Conservation (phyloP, 441 rosid genomes). For the Pelargonium fulgidum region DNA sequence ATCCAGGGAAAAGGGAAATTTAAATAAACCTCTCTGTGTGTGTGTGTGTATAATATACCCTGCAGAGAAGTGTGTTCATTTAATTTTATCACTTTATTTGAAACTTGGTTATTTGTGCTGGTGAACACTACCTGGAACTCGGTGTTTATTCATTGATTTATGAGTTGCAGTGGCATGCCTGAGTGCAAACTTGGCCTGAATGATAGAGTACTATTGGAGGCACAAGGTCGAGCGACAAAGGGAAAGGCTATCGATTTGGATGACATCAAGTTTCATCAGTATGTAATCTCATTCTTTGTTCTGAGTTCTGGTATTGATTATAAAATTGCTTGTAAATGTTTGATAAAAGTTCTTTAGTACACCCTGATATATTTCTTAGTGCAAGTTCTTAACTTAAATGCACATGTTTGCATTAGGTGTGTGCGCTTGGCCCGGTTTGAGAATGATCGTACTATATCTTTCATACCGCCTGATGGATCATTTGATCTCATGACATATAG, state of each 20-base stretch:
- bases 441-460: slow-evolving; percentile 87
- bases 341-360: slow-evolving; percentile 8
- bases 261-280: slow-evolving; percentile 43
- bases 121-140: slow-evolving; percentile 3
- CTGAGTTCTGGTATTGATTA: background rate
- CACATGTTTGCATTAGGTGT: slow-evolving; percentile 43
- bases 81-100: slow-evolving; percentile 9
- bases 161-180: slow-evolving; percentile 83
- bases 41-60: background rate
- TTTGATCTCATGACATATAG: slow-evolving; percentile 96
- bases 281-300: background rate
- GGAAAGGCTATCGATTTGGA: slow-evolving; percentile 98
- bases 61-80: background rate
- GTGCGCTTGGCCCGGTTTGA: slow-evolving; percentile 93
- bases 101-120: slow-evolving; percentile 12
- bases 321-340: background rate
- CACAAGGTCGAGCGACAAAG: slow-evolving; percentile 90
- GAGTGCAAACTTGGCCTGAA: slow-evolving; percentile 64
- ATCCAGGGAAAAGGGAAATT: too few species aligned
- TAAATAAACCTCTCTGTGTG: too few species aligned
- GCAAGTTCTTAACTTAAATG: background rate
- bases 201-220: slow-evolving; percentile 76
- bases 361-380: slow-evolving; percentile 11
- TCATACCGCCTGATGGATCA: slow-evolving; percentile 92
- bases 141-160: background rate